Conservation (phyloP, 345 rosid genomes). For the Pugionium dolabratum region DNA sequence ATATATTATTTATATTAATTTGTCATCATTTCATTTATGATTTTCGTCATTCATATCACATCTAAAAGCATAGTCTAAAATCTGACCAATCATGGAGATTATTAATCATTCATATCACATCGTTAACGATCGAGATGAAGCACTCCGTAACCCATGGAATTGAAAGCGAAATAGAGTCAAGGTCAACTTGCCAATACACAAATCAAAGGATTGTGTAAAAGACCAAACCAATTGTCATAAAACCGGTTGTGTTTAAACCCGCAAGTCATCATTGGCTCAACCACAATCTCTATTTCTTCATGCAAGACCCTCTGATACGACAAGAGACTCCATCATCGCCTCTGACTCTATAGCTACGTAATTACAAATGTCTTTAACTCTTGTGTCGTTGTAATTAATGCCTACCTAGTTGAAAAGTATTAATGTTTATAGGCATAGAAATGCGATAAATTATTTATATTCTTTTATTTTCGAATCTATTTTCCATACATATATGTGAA, state of each 20-base stretch:
- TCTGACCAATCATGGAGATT: too few relatives aligned
- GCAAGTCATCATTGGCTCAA: constrained; percentile 60
- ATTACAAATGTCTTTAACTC: neutral
- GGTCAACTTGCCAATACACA: constrained; percentile 38
- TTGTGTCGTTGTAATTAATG: constrained; percentile 16
- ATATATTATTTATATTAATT: constrained; percentile 2
- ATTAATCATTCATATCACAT: too few relatives aligned
- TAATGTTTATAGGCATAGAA: constrained; percentile 21
- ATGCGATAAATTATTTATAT: neutral
- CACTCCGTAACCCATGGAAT: neutral
- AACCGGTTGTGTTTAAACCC: constrained; percentile 23
- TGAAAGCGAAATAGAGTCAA: constrained; percentile 37
- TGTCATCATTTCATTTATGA: constrained; percentile 5
- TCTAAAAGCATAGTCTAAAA: too few relatives aligned
- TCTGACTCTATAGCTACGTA: constrained; percentile 12
- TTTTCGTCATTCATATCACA: too few relatives aligned
- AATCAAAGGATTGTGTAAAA: constrained; percentile 14
- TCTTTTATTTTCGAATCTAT: constrained; percentile 13
- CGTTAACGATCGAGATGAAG: too few relatives aligned
- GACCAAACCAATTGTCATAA: constrained; percentile 20
- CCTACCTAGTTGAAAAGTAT: constrained; percentile 2
- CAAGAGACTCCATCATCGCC: neutral
- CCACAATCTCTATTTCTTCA: constrained; percentile 39
- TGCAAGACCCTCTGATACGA: constrained; percentile 39
- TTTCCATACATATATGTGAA: constrained; percentile 26